Conservation (phyloP, 2,329 filamentous ascomycete genomes). For the Harringtonia lauricola region DNA sequence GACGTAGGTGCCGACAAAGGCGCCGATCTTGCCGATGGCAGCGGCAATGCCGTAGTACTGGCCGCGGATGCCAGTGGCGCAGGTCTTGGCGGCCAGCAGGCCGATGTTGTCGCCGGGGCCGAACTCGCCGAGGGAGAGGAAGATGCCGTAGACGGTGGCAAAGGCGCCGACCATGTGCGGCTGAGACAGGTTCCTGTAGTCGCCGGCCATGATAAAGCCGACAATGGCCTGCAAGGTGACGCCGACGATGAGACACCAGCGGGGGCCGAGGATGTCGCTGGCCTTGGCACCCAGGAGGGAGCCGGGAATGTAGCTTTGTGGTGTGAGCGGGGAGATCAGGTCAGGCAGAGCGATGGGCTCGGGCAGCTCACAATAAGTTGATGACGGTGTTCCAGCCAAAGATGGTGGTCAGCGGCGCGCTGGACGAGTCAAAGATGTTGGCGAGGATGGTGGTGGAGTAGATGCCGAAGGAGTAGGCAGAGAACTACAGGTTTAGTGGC, state of each 20-base stretch:
- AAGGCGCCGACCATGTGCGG: slow-evolving; percentile 61
- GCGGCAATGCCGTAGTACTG: slow-evolving; percentile 64
- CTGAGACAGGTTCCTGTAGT: slow-evolving; percentile 59
- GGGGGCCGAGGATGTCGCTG: slow-evolving; percentile 70
- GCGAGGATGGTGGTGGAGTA: slow-evolving; percentile 68
- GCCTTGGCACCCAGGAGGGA: slow-evolving; percentile 66
- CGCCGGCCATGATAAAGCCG: slow-evolving; percentile 81
- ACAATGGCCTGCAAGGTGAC: slow-evolving; percentile 64
- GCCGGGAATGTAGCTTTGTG: slow-evolving; percentile 77
- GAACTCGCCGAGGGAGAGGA: slow-evolving; percentile 66
- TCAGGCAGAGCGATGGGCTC: no score
- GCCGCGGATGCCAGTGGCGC: slow-evolving; percentile 77
- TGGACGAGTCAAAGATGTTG: slow-evolving; percentile 48
- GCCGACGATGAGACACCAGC: slow-evolving; percentile 59
- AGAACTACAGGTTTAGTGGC: slow-evolving; percentile 45
- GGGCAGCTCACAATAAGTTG: no score
- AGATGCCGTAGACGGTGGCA: slow-evolving; percentile 69
- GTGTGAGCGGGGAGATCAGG: no score
- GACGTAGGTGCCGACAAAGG: slow-evolving; percentile 77
- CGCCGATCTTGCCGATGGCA: slow-evolving; percentile 64
- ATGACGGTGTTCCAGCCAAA: slow-evolving; percentile 86
- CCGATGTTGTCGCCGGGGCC: slow-evolving; percentile 91
- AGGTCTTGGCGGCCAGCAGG: slow-evolving; percentile 75
- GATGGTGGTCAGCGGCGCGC: slow-evolving; percentile 56
- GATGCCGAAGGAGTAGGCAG: slow-evolving; percentile 73